These are phyloP conservation scores for Naganishia randhawae DNA, from an alignment of 768 basidiomycete genomes.

Conservation along the genomic window DNA sequence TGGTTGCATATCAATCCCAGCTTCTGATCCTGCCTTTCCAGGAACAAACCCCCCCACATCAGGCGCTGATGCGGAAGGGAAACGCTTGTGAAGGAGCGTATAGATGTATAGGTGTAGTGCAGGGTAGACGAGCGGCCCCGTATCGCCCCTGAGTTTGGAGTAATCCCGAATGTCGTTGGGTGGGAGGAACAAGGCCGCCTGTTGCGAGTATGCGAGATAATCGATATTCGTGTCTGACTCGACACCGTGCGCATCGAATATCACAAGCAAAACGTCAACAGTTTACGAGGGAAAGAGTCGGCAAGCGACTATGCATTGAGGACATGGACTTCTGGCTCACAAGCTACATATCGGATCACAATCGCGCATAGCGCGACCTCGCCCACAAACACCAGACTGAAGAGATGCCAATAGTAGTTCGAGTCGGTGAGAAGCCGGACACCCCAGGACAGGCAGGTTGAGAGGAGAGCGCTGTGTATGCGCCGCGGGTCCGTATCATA, in stretches of 20 bases:
- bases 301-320: background rate
- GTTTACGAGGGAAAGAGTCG: background rate
- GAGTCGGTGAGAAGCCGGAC: constrained; percentile 30
- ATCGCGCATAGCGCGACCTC: constrained; percentile 75
- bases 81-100: constrained; percentile 64
- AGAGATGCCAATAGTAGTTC: constrained; percentile 65
- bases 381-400: constrained; percentile 63
- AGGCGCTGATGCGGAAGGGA: constrained; percentile 18
- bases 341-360: constrained; percentile 75
- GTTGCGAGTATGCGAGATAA: constrained; percentile 93
- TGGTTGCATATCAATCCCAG: background rate
- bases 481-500: background rate
- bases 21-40: constrained; percentile 2
- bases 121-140: constrained; percentile 91
- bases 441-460: background rate
- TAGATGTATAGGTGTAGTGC: constrained; percentile 88
- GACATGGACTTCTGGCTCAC: constrained; percentile 55
- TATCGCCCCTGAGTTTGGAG: constrained; percentile 74
- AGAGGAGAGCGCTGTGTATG: background rate
- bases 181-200: constrained; percentile 66
- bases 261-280: constrained; percentile 6
- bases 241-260: background rate
- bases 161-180: constrained; percentile 76
- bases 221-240: constrained; percentile 98
- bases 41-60: constrained; percentile 23